Conservation (phyloP, 257 asterid species). For the Solanum ossicruentum region DNA sequence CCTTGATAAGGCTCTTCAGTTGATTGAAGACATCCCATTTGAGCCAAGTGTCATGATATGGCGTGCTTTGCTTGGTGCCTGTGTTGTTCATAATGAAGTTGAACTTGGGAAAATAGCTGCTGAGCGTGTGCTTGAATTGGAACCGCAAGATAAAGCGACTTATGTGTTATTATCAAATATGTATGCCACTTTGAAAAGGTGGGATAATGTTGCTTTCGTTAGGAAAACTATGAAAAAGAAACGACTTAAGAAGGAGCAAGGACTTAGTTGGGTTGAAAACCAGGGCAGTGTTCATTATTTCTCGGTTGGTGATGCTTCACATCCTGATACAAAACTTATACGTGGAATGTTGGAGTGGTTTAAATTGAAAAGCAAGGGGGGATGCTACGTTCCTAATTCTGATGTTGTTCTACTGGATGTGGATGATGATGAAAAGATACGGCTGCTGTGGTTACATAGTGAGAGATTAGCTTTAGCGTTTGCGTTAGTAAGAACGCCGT, state of each 20-base stretch:
- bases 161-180: constrained; percentile 69
- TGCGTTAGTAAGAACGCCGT: constrained; percentile 55
- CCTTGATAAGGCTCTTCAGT: constrained; percentile 56
- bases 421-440: constrained; percentile 79
- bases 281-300: constrained; percentile 72
- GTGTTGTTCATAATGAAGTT: constrained; percentile 60
- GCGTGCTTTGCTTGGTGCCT: constrained; percentile 96
- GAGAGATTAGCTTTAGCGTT: constrained; percentile 84
- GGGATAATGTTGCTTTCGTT: constrained; percentile 62
- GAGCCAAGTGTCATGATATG: constrained; percentile 90
- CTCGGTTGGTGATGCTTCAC: constrained; percentile 72
- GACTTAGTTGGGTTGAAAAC: constrained; percentile 87
- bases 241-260: constrained; percentile 79
- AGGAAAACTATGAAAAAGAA: constrained; percentile 69
- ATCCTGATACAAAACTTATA: constrained; percentile 60
- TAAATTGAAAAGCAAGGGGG: constrained; percentile 37
- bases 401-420: constrained; percentile 74
- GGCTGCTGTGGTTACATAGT: constrained; percentile 83
- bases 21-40: constrained; percentile 54
- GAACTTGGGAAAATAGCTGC: constrained; percentile 76
- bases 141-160: constrained; percentile 73
- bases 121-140: constrained; percentile 62
- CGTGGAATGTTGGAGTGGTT: constrained; percentile 81
- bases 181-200: constrained; percentile 65
- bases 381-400: constrained; percentile 54